A percentile compares a stretch with the other conserved stretches of the same genome.
phyloP scores from a whole-genome alignment of 2,329 filamentous ascomycete genomes.

The Cadophora sp. region DNA sequence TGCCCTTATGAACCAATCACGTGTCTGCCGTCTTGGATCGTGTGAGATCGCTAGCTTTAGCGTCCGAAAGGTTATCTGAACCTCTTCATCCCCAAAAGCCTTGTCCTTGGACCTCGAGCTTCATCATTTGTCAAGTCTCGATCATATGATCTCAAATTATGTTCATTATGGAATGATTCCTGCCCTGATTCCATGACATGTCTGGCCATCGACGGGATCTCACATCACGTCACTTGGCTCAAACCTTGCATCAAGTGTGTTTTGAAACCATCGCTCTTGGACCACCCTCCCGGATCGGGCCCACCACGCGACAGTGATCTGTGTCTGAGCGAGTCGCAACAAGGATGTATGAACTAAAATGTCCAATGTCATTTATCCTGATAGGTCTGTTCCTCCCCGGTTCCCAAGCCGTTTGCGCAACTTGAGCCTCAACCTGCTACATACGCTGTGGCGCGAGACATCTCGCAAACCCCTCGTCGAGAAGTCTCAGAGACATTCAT shows the following conservation, averaged over 20 bases:
- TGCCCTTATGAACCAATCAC: no score
- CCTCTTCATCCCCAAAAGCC: background rate
- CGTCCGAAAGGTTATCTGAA: background rate
- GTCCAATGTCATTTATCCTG: background rate
- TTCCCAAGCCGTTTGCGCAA: background rate
- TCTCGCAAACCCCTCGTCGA: background rate
- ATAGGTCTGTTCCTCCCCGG: slow-evolving; percentile 14
- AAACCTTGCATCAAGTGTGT: slow-evolving; percentile 27
- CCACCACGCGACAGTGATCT: slow-evolving; percentile 8
- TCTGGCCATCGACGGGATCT: background rate
- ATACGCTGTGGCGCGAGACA: background rate
- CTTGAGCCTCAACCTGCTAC: slow-evolving; percentile 13
- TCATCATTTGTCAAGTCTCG: background rate
- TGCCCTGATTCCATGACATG: background rate
- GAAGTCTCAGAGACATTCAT: background rate
- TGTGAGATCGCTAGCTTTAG: background rate
- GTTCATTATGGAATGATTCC: background rate
- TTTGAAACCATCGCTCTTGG: slow-evolving; percentile 21
- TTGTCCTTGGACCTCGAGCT: background rate
- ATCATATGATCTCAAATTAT: background rate
- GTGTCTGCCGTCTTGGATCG: no score
- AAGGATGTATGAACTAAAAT: slow-evolving; percentile 3
- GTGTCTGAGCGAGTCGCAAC: slow-evolving; percentile 18
- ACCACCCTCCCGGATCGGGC: background rate
- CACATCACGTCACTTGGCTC: slow-evolving; percentile 8